Evolutionary conservation across 2,329 filamentous ascomycete species (phyloP).

Genomic region (Zasmidium angulare): DNA sequence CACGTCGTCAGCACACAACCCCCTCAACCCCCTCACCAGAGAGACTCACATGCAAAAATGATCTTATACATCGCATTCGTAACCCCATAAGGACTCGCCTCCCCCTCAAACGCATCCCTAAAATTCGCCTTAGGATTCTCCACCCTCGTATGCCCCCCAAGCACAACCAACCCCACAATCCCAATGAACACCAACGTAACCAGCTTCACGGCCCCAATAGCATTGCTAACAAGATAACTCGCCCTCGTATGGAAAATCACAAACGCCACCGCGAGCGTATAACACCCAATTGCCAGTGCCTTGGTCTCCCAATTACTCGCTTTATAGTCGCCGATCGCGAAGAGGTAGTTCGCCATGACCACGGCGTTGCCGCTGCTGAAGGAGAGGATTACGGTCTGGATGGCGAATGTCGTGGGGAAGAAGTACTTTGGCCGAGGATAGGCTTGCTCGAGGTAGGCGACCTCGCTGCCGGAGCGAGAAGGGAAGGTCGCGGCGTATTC

Average conservation of each 20-base stretch:
- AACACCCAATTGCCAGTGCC: slow-evolving; percentile 64
- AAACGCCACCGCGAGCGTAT: slow-evolving; percentile 52
- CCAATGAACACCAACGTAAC: slow-evolving; percentile 58
- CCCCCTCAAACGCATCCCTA: slow-evolving; percentile 54
- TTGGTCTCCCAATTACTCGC: slow-evolving; percentile 65
- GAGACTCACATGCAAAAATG: slow-evolving; percentile 38
- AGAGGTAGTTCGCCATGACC: slow-evolving; percentile 60
- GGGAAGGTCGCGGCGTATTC: slow-evolving; percentile 67
- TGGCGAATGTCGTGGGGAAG: slow-evolving; percentile 64
- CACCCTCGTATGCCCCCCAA: slow-evolving; percentile 56
- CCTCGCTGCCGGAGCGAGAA: slow-evolving; percentile 64
- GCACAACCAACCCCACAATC: slow-evolving; percentile 59
- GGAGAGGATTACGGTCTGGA: slow-evolving; percentile 62
- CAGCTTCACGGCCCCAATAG: slow-evolving; percentile 60
- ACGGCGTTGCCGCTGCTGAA: slow-evolving; percentile 67
- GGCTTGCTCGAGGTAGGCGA: slow-evolving; percentile 68
- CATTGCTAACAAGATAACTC: slow-evolving; percentile 57
- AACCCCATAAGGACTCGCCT: slow-evolving; percentile 49
- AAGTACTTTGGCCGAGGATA: slow-evolving; percentile 65
- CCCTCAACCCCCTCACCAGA: neutral
- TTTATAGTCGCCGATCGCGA: slow-evolving; percentile 52
- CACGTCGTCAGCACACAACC: neutral
- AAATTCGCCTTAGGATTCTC: slow-evolving; percentile 57
- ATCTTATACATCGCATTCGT: slow-evolving; percentile 61
- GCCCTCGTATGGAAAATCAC: slow-evolving; percentile 58